Base-by-base conservation (phyloP, 805 yeast genomes). In the Tetrapisispora nanseiensis region DNA sequence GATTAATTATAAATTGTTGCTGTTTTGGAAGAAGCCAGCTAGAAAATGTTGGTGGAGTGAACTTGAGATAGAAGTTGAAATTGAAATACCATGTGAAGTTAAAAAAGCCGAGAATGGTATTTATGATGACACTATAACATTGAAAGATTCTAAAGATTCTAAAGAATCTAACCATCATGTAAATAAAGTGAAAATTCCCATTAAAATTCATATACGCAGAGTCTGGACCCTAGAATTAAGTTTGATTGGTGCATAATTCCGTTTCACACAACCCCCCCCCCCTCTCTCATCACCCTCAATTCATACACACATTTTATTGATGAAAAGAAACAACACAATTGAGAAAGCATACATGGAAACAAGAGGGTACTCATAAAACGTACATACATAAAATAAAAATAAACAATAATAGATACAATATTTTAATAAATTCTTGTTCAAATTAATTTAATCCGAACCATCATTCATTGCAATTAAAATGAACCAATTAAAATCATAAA, bases 31-130 rank as follows among this genome's bases (percentile, higher is more conserved):
- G 46, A 89, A 89, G 59, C 97, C 97, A 1, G 97, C 97, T 2
- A 75, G 97, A 56, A 89, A 89, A 59, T 90, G 97, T 65, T 89
- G 97, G 97, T 89, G 97, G 97, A 71, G 82, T 8, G 74, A 77
- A 56, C 73, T 75, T 26, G 65, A 59, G 21, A 61, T 74, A 15
- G 77, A 75, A 40, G 66, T 63, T 44, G 61, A 51, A 15, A 56
- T 67, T 21, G 53, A 54, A 26, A 42, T 56, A 16, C n/a, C n/a
- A n/a, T 42, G 45, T 39, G 55, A 54, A 28, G 2, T 13, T 13
- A 11, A 20, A 18, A 8, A 24, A 31, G 32, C 10, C 13, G 13
- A 26, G 7, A 26, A 11, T 26, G 29, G n/a, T n/a, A n/a, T n/a
- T n/a, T n/a, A n/a, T n/a, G n/a, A n/a, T n/a, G n/a, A n/a, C n/a